Percentiles rank a stretch among this genome's conserved stretches.
These are phyloP conservation scores for sunflower (Helianthus annuus) DNA, from an alignment of 129 eudicot genomes.

Conservation along the genomic window HanXRQr2.0-SUNRISE NC_035442.2:117254249-117254748, in stretches of 20 bases:
- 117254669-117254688: too few species aligned
- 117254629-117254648: too few species aligned
- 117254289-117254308: conserved; percentile 11
- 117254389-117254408: conserved; percentile 35
- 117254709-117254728: too few species aligned
- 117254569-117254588: too few species aligned
- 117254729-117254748: too few species aligned
- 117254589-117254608: too few species aligned
- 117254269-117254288: conserved; percentile 25
- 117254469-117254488: background rate
- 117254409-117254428: conserved; percentile 31
- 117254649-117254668: too few species aligned
- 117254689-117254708: too few species aligned
- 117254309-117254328: background rate
- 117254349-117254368: conserved; percentile 26
- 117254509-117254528: conserved; percentile 1
- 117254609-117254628: too few species aligned
- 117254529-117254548: conserved; percentile 25
- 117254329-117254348: conserved; percentile 29
- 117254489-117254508: background rate
- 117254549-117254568: background rate
- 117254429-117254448: conserved; percentile 16
- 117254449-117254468: background rate
- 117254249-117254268: conserved; percentile 16
- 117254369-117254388: conserved; percentile 24